Evolutionary conservation across 2,329 filamentous ascomycete genomes (phyloP), one percentile per base, ranked within the genome.

Genomic region (Onygena corvina): DNA sequence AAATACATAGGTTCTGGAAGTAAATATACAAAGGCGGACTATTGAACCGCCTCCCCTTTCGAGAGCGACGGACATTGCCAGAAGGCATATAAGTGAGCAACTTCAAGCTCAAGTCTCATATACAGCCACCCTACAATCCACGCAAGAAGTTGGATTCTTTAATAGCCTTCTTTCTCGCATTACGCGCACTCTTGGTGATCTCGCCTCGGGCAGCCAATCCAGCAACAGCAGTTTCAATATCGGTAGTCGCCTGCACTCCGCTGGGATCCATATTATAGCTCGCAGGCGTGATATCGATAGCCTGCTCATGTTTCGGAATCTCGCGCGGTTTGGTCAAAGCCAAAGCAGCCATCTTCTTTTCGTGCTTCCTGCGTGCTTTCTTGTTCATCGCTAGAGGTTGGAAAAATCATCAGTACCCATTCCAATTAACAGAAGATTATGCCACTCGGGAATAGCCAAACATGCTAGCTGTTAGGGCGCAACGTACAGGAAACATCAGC

Each of bases 111-210:
- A n/a, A n/a, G n/a, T n/a, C n/a, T 14, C 38, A 35, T 35, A 35
- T 16, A 12, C 33, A 4, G n/a, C n/a, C 34, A 29, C 16, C n/a
- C 58, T 65, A 72, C 58, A 73, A 61, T 21, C 69, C 68, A 49
- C 67, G 67, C 60, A 73, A 61, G 64, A 71, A 73, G 61, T 73
- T 73, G 33, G 61, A 62, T 53, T 73, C 69, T 53, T 68, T 62
- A 48, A 73, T 72, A 12, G 58, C 60, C 60, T 70, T 72, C 51
- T 70, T 64, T 53, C 70, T 66, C 4, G 69, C 69, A 12, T 62
- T 61, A 50, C 70, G 62, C 20, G 67, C 65, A 54, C 67, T 71
- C 60, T 67, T 68, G 11, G 63, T 71, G 23, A 73, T 64, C 53
- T 70, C 64, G 14, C 58, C 53, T 33, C 68, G 60, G 52, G 67